Base-by-base conservation (phyloP, 1,139 yeast genomes). In the Candida sanyaensis region DNA sequence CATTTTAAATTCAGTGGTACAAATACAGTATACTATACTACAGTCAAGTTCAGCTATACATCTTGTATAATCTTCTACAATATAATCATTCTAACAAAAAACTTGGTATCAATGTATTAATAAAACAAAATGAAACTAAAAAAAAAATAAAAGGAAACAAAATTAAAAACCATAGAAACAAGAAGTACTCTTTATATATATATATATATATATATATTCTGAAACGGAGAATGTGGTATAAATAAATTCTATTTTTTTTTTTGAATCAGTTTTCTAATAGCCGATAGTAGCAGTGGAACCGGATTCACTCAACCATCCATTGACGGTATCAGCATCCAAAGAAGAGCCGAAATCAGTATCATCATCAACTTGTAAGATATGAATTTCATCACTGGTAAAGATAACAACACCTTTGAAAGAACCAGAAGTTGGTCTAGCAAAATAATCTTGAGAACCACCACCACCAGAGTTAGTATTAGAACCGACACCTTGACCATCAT, bases 381-480 rank as follows among this genome's bases (percentile, higher is more conserved):
- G 78, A 56, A 89, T 75, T 45, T 75, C 69, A 42, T 73, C 60
- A 58, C 83, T 78, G 40, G 68, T 58, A 71, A 93, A 92, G 59
- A 92, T 74, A 54, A 83, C 97, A 55, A 97, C 98, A 59, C 96
- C 97, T 75, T 88, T 90, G 78, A 92, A 75, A 45, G 96, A 76
- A 21, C 83, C 79, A 53, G 74, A 64, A 43, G 86, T 80, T 62
- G 98, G 98, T 79, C 99, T 88, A 26, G 69, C 63, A 66, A 93
- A 89, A 80, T 84, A 91, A 71, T 91, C 96, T 58, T 84, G 77
- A 52, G 96, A 78, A 63, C 96, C 97, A 68, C 96, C 96, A 63
- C 96, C 96, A 65, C 86, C 86, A 46, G 55, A 58, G 48, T 61
- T 57, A 41, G 71, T 54, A 43, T 76, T 58, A 57, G 83, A 83